Evolutionary conservation across 345 rosid genomes (phyloP).

Genomic region (Hirschfeldia incana): DNA sequence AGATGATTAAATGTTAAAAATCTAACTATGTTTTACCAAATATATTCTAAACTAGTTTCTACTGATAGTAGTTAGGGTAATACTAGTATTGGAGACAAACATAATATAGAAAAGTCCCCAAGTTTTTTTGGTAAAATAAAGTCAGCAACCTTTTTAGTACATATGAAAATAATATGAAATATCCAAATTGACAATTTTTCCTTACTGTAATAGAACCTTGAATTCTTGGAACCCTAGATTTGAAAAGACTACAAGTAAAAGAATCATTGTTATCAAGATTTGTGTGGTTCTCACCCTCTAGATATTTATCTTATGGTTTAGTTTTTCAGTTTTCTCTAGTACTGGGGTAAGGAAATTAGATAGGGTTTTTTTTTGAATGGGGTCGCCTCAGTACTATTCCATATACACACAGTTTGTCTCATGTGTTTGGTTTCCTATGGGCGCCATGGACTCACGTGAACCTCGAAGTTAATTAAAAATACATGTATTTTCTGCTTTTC

Average conservation of each 20-base stretch:
- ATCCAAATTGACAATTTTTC: slow-evolving; percentile 32
- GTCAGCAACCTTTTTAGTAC: background rate
- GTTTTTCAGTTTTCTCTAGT: background rate
- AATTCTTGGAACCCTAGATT: slow-evolving; percentile 37
- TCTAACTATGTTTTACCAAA: background rate
- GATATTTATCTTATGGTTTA: background rate
- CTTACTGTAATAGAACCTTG: slow-evolving; percentile 20
- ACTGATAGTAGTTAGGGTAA: background rate
- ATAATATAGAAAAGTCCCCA: background rate
- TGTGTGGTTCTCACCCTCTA: slow-evolving; percentile 38
- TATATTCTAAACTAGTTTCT: background rate
- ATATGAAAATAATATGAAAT: slow-evolving; percentile 19
- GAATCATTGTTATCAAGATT: slow-evolving; percentile 30
- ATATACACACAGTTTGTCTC: slow-evolving; percentile 37
- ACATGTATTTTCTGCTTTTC: background rate
- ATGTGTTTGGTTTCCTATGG: slow-evolving; percentile 38
- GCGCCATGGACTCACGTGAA: slow-evolving; percentile 44
- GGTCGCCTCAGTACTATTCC: slow-evolving; percentile 35
- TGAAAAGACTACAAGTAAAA: slow-evolving; percentile 38
- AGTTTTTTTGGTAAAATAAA: background rate
- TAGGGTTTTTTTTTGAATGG: slow-evolving; percentile 39
- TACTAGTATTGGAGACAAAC: background rate
- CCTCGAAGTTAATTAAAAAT: slow-evolving; percentile 27
- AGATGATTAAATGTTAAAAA: background rate
- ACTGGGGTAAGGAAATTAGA: slow-evolving; percentile 37